Percentiles rank a stretch among this genome's conserved stretches.
phyloP scores from a whole-genome alignment of 2,329 filamentous ascomycete genomes.

The Chaetomiaceae sp. region DNA sequence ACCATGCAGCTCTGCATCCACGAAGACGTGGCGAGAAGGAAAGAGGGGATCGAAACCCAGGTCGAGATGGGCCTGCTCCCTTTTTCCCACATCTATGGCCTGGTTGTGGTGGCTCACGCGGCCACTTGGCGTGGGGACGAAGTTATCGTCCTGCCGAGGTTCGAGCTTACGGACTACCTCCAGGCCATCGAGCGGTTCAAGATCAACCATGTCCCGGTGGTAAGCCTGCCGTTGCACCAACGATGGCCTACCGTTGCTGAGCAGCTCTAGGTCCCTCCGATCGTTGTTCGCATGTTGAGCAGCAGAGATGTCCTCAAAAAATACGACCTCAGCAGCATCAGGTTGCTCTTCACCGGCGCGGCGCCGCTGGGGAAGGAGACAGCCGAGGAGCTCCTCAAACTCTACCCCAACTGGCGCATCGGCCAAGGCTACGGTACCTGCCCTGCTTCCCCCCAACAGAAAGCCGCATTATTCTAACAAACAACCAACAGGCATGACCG shows the following conservation, averaged over 20 bases:
- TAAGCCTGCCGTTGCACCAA: constrained; percentile 32
- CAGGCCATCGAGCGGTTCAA: constrained; percentile 62
- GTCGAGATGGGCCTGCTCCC: constrained; percentile 65
- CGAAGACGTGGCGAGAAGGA: constrained; percentile 36
- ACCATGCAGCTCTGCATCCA: constrained; percentile 56
- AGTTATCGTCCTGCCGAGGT: constrained; percentile 68
- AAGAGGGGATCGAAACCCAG: constrained; percentile 37
- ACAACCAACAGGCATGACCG: constrained; percentile 60
- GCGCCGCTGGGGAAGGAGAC: constrained; percentile 74
- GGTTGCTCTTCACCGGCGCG: constrained; percentile 66
- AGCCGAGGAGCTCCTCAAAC: constrained; percentile 55
- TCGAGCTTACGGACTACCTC: constrained; percentile 65
- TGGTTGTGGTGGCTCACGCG: constrained; percentile 65
- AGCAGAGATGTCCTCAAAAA: constrained; percentile 56
- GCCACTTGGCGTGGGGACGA: constrained; percentile 68
- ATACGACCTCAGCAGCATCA: constrained; percentile 68
- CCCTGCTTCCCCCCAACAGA: no score
- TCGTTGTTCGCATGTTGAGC: constrained; percentile 72
- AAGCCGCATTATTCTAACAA: not conserved
- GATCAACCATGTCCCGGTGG: constrained; percentile 64
- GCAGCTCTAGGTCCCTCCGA: constrained; percentile 59
- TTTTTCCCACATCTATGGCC: constrained; percentile 76
- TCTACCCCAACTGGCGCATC: constrained; percentile 60
- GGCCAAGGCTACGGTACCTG: constrained; percentile 64
- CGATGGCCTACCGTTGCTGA: constrained; percentile 32